Evolutionary conservation across 2,329 filamentous ascomycete species (phyloP), one percentile per base, ranked within the genome.

Genomic region (Trichoderma sp.): DNA sequence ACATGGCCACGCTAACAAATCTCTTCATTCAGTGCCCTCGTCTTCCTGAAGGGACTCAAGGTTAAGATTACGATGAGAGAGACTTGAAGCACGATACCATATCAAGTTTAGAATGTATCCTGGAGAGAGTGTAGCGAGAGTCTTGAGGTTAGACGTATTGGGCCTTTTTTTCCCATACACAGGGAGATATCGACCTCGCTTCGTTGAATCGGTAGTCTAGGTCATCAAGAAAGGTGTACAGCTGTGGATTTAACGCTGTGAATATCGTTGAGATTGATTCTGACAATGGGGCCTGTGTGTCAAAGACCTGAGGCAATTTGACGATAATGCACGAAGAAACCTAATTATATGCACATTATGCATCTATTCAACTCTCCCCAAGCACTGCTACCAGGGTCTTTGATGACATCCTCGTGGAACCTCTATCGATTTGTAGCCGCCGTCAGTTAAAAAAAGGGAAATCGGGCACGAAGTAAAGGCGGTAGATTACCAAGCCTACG

Each of bases 401-500:
- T 61, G 28, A 74, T 41, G 26, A 75, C 67, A 64, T 76, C 74
- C 54, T 72, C 74, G 66, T 73, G 78, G 28, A 71, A 74, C 64
- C 78, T 75, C 39, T 75, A 74, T 66, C 70, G 71, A 28, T 69
- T 67, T 1, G 72, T 75, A 3, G 72, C 51, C 0, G 75, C 75
- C 0, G 74, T 72, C 10, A 76, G 66, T 48, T 70, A 73, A 3
- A 75, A 73, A 7, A 76, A 75, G 0, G 76, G 76, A 34, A 78
- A 71, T 9, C 48, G 50, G 3, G 71, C 63, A 1, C 75, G 39
- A 75, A 67, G 45, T 68, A 67, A 12, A 73, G 54, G 28, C 69
- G 66, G 54, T 70, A 72, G 17, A 48, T 44, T 10, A 19, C 24
- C 34, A 52, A 14, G n/a, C 50, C n/a, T 10, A 52, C 3, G 28